Evolutionary conservation across 805 yeast genomes (phyloP), one percentile per base, ranked within the genome.

Genomic region (Myxozyma sirexii): DNA sequence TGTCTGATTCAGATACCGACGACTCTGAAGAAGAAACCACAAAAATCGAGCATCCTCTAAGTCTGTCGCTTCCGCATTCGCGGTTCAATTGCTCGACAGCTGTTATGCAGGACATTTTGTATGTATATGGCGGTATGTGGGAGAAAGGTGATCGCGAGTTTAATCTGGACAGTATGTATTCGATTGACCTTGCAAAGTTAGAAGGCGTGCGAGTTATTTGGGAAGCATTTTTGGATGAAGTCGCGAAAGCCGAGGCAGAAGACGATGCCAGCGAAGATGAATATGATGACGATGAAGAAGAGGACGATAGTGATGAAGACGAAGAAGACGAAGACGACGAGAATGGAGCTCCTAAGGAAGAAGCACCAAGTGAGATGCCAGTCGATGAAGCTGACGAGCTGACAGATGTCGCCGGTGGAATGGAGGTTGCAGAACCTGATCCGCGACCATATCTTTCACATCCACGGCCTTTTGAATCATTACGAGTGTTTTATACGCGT

Each of bases 371-470:
- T 44, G 75, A 70, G 46, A 76, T 74, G 8, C 76, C 71, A 31
- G 77, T 74, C 38, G 81, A 75, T 41, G 86, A 77, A n/a, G 85
- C 76, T 8, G 87, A 81, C 21, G 89, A 82, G 26, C 89, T 82
- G n/a, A 89, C 84, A 44, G 91, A 84, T 43, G 87, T 81, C 44
- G 87, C 80, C 43, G 89, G 79, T 13, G 82, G 72, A 1, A 86
- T 79, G 47, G 86, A 79, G 31, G 84, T 79, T 2, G 87, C 82
- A 62, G 85, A 84, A 47, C 38, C 54, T 31, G 99, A 93, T 74
- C 88, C 87, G 46, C 83, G 96, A 72, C 97, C 99, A 17, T 93
- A 97, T 96, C 80, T 93, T 56, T 97, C 98, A 49, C 97, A 92
- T 72, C 99, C 99, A 37, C 91, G 92, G 70, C 86, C 97, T 5